A percentile compares a stretch with the other conserved stretches of the same genome.
Evolutionary conservation across 257 asterid species (phyloP).

Genomic region (Solanum chilense): DNA sequence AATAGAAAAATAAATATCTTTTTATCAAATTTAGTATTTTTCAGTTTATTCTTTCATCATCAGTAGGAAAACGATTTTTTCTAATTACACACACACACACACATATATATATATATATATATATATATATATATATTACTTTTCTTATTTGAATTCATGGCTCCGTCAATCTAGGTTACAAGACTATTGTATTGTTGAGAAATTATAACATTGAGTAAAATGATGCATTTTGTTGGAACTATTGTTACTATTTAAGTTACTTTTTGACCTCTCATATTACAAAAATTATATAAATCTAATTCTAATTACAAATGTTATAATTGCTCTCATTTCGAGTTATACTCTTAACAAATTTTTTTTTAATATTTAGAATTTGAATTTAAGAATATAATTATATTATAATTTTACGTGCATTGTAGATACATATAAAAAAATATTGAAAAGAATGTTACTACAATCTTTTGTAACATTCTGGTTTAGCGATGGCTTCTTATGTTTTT

Average conservation of each 20-base stretch:
- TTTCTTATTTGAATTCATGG: not conserved
- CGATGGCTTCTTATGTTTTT: not conserved
- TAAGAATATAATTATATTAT: not conserved
- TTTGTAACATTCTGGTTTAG: not conserved
- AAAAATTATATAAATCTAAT: not conserved
- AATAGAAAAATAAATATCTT: not conserved
- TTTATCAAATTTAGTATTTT: not conserved
- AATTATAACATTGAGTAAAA: not conserved
- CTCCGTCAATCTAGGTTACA: not conserved
- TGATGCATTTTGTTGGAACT: not conserved
- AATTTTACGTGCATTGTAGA: not conserved
- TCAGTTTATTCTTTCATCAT: not conserved
- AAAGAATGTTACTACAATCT: not conserved
- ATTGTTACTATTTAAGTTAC: not conserved
- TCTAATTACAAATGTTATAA: too few species aligned
- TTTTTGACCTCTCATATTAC: not conserved
- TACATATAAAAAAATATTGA: not conserved
- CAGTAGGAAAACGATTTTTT: not conserved
- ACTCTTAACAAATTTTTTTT: accelerated
- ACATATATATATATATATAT: too few species aligned
- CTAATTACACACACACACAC: too few species aligned
- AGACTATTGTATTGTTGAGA: not conserved
- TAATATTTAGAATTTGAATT: too few species aligned
- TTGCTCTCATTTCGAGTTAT: too few species aligned
- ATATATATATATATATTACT: not conserved